Base-by-base conservation (phyloP, 2,329 filamentous ascomycete genomes). In the Stemphylium vesicarium region DNA sequence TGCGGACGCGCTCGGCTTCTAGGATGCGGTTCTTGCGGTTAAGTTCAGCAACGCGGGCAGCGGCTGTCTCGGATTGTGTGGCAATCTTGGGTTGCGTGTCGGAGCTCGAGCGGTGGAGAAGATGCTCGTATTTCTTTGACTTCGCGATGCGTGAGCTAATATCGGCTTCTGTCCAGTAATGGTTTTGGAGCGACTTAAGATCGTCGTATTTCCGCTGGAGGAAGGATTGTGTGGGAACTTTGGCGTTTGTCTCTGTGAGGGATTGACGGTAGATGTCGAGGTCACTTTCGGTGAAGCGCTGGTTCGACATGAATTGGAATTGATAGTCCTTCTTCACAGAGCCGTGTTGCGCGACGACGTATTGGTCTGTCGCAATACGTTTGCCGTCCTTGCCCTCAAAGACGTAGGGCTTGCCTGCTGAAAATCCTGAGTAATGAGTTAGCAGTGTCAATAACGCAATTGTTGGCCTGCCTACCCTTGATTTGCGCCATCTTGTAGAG, bases 401-500 rank as follows among this genome's bases (percentile, higher is more conserved):
- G 1, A 91, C 89, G 75, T 98, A 99, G 0, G 92, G 89, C 58
- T 87, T 88, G 63, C 93, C 90, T 52, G 86, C 86, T 2, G 82
- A 84, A 72, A 98, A 94, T 33, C 86, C 91, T 94, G 56, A 0
- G 20, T 3, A 39, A 32, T 8, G 39, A 4, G 50, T 76, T 64
- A 79, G 71, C 54, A 39, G 52, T 20, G 8, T 31, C 11, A 7
- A 13, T 3, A 8, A 24, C 4, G 43, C 1, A 32, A 7, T 35
- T 20, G 42, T 40, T 4, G 16, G 22, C 3, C 11, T 7, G 64
- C 77, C 60, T 81, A 92, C 92, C 87, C 78, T 95, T 96, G 71
- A 99, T 92, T 56, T 90, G 79, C 26, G 89, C 90, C 84, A 99
- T 89, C 56, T 94, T 89, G 75, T 99, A 99, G 62, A 91, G 84